Conservation (phyloP, 2,329 filamentous ascomycete genomes). For the Lomentospora prolificans region DNA sequence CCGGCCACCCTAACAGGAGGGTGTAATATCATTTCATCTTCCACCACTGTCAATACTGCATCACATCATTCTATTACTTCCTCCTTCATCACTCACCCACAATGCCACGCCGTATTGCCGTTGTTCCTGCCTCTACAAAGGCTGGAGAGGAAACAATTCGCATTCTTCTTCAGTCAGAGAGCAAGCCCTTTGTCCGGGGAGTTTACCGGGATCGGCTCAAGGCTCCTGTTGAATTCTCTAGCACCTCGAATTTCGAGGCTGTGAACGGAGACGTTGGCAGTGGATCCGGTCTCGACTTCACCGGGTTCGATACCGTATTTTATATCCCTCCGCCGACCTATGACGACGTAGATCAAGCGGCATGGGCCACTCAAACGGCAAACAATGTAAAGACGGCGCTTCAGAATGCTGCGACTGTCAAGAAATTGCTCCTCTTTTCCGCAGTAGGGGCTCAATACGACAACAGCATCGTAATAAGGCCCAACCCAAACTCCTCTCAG, state of each 20-base stretch:
- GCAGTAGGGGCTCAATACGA: conserved; percentile 21
- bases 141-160: conserved; percentile 21
- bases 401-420: conserved; percentile 10
- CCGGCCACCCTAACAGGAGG: too few species aligned
- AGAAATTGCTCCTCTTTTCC: conserved; percentile 19
- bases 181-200: conserved; percentile 16
- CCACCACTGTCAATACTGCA: too few species aligned
- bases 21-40: too few species aligned
- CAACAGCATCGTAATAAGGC: conserved; percentile 21
- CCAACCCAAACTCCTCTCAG: too few species aligned
- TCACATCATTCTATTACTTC: too few species aligned
- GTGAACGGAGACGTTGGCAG: conserved; percentile 21
- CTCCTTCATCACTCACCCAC: too few species aligned
- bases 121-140: conserved; percentile 23
- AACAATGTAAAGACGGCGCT: conserved; percentile 17
- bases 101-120: conserved; percentile 21
- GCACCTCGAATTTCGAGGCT: conserved; percentile 19
- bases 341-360: conserved; percentile 16
- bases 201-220: conserved; percentile 22
- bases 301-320: conserved; percentile 20
- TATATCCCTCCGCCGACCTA: conserved; percentile 23
- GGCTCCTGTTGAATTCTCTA: conserved; percentile 19
- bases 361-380: too few species aligned
- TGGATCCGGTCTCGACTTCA: conserved; percentile 19
- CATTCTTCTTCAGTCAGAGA: conserved; percentile 15